Evolutionary conservation across 805 yeast genomes (phyloP).

Genomic region (Sugiyamaella lignohabitans): DNA sequence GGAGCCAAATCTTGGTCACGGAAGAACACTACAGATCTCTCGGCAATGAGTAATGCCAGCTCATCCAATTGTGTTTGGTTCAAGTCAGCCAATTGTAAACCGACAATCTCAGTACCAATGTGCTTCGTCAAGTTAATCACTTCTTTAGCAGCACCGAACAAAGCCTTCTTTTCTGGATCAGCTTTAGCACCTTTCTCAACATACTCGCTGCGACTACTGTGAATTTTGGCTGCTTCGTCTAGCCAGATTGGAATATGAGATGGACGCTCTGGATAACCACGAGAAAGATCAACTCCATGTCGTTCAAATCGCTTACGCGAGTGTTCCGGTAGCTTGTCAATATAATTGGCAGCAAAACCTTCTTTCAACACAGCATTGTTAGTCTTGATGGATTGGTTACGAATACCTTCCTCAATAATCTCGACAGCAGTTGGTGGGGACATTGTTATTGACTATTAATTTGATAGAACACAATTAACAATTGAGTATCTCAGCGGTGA

Average conservation of each 20-base stretch:
- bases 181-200: constrained; percentile 35
- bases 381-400: constrained; percentile 1
- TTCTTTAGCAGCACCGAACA: constrained; percentile 38
- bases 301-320: constrained; percentile 31
- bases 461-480: too few species aligned
- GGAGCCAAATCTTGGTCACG: constrained; percentile 41
- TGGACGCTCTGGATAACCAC: constrained; percentile 39
- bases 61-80: constrained; percentile 42
- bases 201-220: constrained; percentile 28
- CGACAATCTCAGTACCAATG: constrained; percentile 46
- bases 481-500: too few species aligned
- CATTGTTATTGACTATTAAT: constrained; percentile 6
- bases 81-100: constrained; percentile 40
- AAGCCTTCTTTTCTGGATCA: constrained; percentile 35
- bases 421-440: constrained; percentile 12
- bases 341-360: not conserved
- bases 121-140: constrained; percentile 41
- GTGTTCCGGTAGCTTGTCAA: constrained; percentile 4
- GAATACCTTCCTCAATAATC: constrained; percentile 8
- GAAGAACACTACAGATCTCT: constrained; percentile 48
- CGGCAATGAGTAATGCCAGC: constrained; percentile 42
- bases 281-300: constrained; percentile 34
- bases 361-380: constrained; percentile 6
- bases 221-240: constrained; percentile 37
- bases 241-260: constrained; percentile 34